Base-by-base conservation (phyloP, 108 stramenopile genomes). In the Nitzschia palea region DNA sequence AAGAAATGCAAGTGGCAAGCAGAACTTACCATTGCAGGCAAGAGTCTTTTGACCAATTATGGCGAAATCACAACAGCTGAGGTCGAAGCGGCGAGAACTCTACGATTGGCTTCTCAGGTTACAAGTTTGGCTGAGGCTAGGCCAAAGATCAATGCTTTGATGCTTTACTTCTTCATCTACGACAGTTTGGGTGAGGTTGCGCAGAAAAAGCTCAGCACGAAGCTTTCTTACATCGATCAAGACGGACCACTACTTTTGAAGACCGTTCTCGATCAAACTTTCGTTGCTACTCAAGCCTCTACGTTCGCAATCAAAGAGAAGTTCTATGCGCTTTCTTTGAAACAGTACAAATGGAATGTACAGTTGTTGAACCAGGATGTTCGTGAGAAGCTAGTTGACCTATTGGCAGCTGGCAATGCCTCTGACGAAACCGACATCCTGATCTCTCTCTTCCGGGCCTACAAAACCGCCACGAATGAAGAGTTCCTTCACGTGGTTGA, bases 401-500 rank as follows among this genome's bases (percentile, higher is more conserved):
- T 51, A 20, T 8, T 20, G 8, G 50, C 50, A 22, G 50, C 50
- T 8, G 50, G 50, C 8, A 10, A 22, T 51, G 17, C 14, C 20
- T 18, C 20, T 51, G 20, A 22, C 20, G 17, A 20, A 20, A 20
- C 50, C 18, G 50, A 51, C 14, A 51, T 51, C 8, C 6, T 51
- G 17, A 51, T 51, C 20, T 8, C 50, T n/a, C 50, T 51, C 20
- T 51, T 51, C 18, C 50, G 50, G 8, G 50, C 50, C 50, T 51
- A 51, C 50, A 6, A 51, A 51, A 20, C 8, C 8, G 14, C 20
- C 10, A 20, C 50, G n/a, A n/a, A n/a, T n/a, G n/a, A n/a, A n/a
- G n/a, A n/a, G n/a, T n/a, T n/a, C n/a, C n/a, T n/a, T n/a, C 10
- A 20, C 8, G 14, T 18, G 18, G 50, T 22, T 8, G 10, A 6